Evolutionary conservation across 495 filamentous ascomycete species (phyloP), one percentile per base, ranked within the genome.

Genomic region (Penicillium herquei): DNA sequence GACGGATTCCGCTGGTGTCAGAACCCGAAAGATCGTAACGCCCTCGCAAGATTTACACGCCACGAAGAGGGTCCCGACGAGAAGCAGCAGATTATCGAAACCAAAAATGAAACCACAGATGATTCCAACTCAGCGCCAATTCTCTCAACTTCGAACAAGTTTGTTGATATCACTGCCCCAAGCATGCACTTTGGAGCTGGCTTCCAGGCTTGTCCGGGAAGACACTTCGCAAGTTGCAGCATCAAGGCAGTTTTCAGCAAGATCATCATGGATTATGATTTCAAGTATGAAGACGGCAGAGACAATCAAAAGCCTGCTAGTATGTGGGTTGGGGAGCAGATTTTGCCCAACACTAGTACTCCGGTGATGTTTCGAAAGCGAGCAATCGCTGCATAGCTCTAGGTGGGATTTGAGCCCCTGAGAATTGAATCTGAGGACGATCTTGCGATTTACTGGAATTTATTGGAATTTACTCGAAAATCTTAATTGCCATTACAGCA

Each of bases 201-300:
- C 11, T 52, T 59, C 2, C 66, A 69, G 47, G 70, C 70, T 5
- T 76, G 83, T 61, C 84, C 84, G 0, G 85, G 84, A 0, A 70
- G 84, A 6, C 83, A 83, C 64, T 84, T 86, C 42, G 82, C 79
- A 0, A 68, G 69, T 3, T 74, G 71, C 14, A 75, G 79, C 49
- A 72, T 84, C 57, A 86, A 86, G 62, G 70, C 78, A 31, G 75
- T 86, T 32, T 45, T 87, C 21, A 80, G 76, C 21, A 74, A 78
- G 33, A 54, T 82, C 11, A 54, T 86, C 11, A 58, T 79, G 34
- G 72, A 78, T 13, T 86, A 83, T 52, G 82, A 87, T 10, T 66
- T 85, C 30, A 70, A 73, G 51, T 67, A 72, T 13, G 55, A 62
- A 33, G 55, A 56, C 6, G 50, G 50, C 10, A 48, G 49, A 31